These are phyloP conservation scores for Scenedesmus sp. DNA, from an alignment of 163 green algal genomes.

Conservation along the genomic window DNA sequence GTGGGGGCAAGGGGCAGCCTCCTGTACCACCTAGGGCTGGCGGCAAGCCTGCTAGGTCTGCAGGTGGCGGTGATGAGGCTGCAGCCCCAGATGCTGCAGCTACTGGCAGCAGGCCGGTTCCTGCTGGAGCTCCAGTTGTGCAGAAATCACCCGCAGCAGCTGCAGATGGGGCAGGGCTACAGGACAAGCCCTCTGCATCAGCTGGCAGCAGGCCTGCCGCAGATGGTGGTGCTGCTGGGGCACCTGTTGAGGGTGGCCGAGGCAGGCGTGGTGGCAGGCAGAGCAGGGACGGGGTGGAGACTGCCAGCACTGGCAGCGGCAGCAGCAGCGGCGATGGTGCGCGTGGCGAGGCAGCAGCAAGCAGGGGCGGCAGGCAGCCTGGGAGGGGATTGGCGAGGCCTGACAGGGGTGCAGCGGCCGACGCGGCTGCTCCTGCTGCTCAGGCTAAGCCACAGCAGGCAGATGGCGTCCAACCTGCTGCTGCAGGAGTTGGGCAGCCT, in stretches of 20 bases:
- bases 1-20: neutral
- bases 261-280: constrained; percentile 25
- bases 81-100: neutral
- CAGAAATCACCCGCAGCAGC: neutral
- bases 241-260: constrained; percentile 7
- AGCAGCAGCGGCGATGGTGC: constrained; percentile 14
- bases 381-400: neutral
- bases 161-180: neutral
- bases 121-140: neutral
- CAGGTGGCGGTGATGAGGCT: neutral
- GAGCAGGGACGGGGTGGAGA: constrained; percentile 31
- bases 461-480: neutral
- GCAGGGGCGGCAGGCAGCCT: constrained; percentile 6
- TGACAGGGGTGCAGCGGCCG: constrained; percentile 1
- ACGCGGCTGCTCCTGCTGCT: neutral
- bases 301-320: constrained; percentile 26
- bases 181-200: constrained; percentile 55
- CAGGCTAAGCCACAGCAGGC: neutral
- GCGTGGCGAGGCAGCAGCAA: neutral
- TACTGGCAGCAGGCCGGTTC: neutral
- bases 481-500: neutral
- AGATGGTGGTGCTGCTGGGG: neutral
- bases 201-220: constrained; percentile 31
- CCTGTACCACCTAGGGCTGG: neutral
- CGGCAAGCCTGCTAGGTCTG: neutral